phyloP scores from a whole-genome alignment of 192 early-diverging fungal genomes.

The Rhizophagus prolifer region DNA sequence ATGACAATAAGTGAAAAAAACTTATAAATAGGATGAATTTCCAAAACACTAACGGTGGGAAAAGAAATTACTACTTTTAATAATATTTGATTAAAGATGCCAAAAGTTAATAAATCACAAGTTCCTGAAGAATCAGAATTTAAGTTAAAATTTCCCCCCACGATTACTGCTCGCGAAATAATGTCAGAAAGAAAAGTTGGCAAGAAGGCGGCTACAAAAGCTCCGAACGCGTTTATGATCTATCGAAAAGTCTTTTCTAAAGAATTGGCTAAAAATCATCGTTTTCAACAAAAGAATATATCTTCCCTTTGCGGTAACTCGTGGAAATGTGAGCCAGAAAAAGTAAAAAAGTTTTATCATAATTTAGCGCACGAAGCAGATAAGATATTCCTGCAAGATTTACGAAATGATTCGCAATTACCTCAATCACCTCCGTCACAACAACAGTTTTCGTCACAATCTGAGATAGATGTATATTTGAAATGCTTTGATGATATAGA shows the following conservation, averaged over 20 bases:
- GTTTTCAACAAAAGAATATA: background rate
- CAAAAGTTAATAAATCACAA: background rate
- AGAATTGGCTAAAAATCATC: background rate
- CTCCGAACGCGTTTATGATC: background rate
- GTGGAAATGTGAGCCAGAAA: background rate
- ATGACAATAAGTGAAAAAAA: too few species aligned
- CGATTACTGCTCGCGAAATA: background rate
- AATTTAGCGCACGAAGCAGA: background rate
- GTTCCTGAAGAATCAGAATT: background rate
- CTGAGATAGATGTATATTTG: too few species aligned
- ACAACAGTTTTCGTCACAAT: too few species aligned
- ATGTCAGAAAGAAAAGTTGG: background rate
- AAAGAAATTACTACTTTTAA: too few species aligned
- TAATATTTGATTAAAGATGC: background rate
- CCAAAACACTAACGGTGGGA: too few species aligned
- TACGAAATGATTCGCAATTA: too few species aligned
- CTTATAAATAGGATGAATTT: too few species aligned
- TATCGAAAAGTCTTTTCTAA: background rate
- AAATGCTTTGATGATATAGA: too few species aligned
- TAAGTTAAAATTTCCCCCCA: background rate
- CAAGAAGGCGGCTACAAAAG: background rate
- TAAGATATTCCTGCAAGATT: too few species aligned
- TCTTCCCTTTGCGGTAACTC: background rate
- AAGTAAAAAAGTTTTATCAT: background rate
- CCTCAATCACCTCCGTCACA: too few species aligned